A percentile compares a stretch with the other conserved stretches of the same genome.
Evolutionary conservation across 805 yeast genomes (phyloP).

Genomic region (Teunomyces cretensis): DNA sequence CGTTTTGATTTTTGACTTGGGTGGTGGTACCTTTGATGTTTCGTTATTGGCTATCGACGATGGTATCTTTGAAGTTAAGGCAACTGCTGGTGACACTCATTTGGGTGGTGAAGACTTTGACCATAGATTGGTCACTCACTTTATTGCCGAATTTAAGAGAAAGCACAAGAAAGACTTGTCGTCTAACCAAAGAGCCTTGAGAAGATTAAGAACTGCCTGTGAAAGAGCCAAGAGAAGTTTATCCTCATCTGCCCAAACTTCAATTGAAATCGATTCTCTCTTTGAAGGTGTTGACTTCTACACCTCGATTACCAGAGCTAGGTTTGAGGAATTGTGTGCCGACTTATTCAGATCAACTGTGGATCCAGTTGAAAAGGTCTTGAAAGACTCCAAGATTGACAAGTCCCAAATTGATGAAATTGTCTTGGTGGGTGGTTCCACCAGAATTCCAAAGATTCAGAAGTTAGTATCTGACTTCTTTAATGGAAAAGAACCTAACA

Average conservation of each 20-base stretch:
- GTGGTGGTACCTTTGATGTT: constrained; percentile 98
- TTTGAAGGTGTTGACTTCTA: constrained; percentile 94
- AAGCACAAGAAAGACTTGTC: constrained; percentile 84
- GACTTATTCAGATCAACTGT: constrained; percentile 92
- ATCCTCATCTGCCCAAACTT: constrained; percentile 92
- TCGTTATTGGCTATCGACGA: constrained; percentile 83
- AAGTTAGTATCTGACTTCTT: constrained; percentile 86
- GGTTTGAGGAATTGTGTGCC: constrained; percentile 93
- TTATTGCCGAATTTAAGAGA: constrained; percentile 91
- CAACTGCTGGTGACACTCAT: constrained; percentile 96
- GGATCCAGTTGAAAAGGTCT: constrained; percentile 94
- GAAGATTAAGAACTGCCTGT: constrained; percentile 94
- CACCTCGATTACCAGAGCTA: constrained; percentile 94
- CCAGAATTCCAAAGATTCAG: constrained; percentile 98
- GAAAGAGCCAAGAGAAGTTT: constrained; percentile 97
- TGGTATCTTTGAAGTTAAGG: constrained; percentile 90
- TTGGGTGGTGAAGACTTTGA: constrained; percentile 98
- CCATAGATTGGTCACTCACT: constrained; percentile 83
- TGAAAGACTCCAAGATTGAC: constrained; percentile 88
- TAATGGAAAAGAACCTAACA: constrained; percentile 93
- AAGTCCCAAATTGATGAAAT: constrained; percentile 89
- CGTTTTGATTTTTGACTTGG: constrained; percentile 89
- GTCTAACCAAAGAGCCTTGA: constrained; percentile 79
- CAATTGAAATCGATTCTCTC: constrained; percentile 94
- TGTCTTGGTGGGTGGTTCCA: constrained; percentile 98